Evolutionary conservation across 2,329 filamentous ascomycete genomes (phyloP).

Genomic region (Trichoderma koningiopsis): DNA sequence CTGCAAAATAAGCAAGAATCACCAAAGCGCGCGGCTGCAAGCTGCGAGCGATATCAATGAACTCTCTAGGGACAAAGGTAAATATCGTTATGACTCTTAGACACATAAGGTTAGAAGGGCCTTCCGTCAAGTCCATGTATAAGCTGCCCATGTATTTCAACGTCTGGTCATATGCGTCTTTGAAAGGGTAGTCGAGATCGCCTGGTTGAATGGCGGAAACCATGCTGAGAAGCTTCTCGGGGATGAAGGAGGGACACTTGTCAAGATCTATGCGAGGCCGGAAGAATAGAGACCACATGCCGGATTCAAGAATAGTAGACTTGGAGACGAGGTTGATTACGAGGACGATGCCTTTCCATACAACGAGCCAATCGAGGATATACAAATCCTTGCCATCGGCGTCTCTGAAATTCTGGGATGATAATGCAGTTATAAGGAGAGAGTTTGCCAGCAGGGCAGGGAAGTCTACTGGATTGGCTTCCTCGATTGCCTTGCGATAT

Average conservation of each 20-base stretch:
- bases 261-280: slow-evolving; percentile 53
- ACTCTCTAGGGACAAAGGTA: slow-evolving; percentile 50
- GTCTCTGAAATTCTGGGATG: slow-evolving; percentile 55
- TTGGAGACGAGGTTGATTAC: slow-evolving; percentile 45
- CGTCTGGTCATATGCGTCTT: slow-evolving; percentile 48
- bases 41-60: slow-evolving; percentile 48
- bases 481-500: slow-evolving; percentile 54
- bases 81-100: slow-evolving; percentile 57
- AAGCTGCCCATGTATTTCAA: slow-evolving; percentile 55
- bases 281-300: slow-evolving; percentile 51
- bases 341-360: slow-evolving; percentile 56
- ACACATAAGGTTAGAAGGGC: slow-evolving; percentile 48
- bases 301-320: slow-evolving; percentile 41
- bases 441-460: slow-evolving; percentile 56
- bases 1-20: slow-evolving; percentile 56
- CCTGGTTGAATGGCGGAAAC: slow-evolving; percentile 46
- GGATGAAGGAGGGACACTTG: slow-evolving; percentile 45
- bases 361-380: slow-evolving; percentile 57
- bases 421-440: slow-evolving; percentile 53
- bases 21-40: slow-evolving; percentile 51
- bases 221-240: slow-evolving; percentile 54
- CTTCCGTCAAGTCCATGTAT: slow-evolving; percentile 51
- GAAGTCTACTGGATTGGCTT: slow-evolving; percentile 48
- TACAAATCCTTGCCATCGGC: slow-evolving; percentile 48
- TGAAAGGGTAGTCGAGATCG: slow-evolving; percentile 46